These are phyloP conservation scores for Zygotorulaspora danielsina DNA, from an alignment of 805 yeast species.

Conservation along the genomic window DNA sequence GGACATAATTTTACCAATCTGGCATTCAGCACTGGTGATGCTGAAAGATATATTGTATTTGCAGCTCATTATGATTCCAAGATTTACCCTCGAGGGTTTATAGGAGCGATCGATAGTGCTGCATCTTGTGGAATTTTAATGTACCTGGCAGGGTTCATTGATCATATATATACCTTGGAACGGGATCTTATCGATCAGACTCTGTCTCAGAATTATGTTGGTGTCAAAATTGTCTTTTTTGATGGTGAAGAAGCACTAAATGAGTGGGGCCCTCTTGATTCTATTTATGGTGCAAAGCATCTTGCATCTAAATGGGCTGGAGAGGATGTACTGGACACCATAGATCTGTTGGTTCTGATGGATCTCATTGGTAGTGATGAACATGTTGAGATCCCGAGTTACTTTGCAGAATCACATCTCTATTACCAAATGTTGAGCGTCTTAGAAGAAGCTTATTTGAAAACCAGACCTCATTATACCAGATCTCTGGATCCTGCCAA, in stretches of 20 bases:
- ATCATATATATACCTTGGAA: slow-evolving; percentile 13
- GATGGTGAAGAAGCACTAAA: slow-evolving; percentile 62
- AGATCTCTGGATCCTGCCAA: slow-evolving; percentile 15
- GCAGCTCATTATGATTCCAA: slow-evolving; percentile 58
- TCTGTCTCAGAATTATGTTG: slow-evolving; percentile 25
- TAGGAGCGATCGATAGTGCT: slow-evolving; percentile 60
- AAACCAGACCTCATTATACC: not conserved
- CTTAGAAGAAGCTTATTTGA: slow-evolving; percentile 31
- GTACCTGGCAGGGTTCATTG: slow-evolving; percentile 39
- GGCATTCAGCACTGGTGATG: slow-evolving; percentile 31
- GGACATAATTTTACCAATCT: slow-evolving; percentile 39
- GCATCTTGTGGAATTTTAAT: slow-evolving; percentile 52
- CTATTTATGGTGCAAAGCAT: slow-evolving; percentile 53
- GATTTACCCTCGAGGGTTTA: slow-evolving; percentile 46
- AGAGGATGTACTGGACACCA: slow-evolving; percentile 28
- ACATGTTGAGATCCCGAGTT: slow-evolving; percentile 37
- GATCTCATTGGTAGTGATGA: slow-evolving; percentile 46
- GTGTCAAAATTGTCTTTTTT: slow-evolving; percentile 48
- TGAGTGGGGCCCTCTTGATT: slow-evolving; percentile 49
- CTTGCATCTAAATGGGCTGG: slow-evolving; percentile 41
- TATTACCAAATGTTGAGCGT: slow-evolving; percentile 37
- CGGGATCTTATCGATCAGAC: slow-evolving; percentile 8
- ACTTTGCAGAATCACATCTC: slow-evolving; percentile 40
- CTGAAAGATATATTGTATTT: slow-evolving; percentile 35
- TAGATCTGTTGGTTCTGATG: slow-evolving; percentile 46